Evolutionary conservation across 225 moss, liverwort and hornwort genomes (phyloP).

Genomic region (Asterella californica): DNA sequence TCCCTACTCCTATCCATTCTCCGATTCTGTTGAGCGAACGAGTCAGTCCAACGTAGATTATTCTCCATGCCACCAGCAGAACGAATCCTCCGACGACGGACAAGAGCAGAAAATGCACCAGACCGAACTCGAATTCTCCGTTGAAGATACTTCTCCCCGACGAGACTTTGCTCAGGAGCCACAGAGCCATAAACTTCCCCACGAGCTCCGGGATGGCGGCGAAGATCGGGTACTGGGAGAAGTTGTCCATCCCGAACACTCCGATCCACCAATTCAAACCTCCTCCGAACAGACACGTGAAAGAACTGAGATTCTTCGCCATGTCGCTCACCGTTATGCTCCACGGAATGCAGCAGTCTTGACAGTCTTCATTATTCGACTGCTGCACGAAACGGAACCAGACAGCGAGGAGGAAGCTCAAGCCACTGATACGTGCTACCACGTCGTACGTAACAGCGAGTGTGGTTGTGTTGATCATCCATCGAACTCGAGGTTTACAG

Average conservation of each 20-base stretch:
- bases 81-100: constrained; percentile 10
- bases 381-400: constrained; percentile 15
- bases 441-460: constrained; percentile 8
- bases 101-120: constrained; percentile 1
- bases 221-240: constrained; percentile 2
- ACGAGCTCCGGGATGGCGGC: not conserved
- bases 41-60: constrained; percentile 8
- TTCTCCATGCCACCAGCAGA: constrained; percentile 11
- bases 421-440: not conserved
- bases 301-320: not conserved
- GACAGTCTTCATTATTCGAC: not conserved
- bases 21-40: constrained; percentile 1
- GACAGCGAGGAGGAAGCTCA: not conserved
- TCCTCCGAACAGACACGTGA: constrained; percentile 6
- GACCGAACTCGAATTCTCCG: constrained; percentile 3
- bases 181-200: not conserved
- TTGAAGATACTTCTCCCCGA: not conserved
- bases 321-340: not conserved
- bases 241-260: not conserved
- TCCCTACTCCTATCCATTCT: constrained; percentile 10
- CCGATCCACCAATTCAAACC: constrained; percentile 15
- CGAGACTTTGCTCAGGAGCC: constrained; percentile 5
- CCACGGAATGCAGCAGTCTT: constrained; percentile 13
- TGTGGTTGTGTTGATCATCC: constrained; percentile 4
- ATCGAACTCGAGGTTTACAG: constrained; percentile 8